Conservation (phyloP, 129 eudicot genomes). For the Centella asiatica region DNA sequence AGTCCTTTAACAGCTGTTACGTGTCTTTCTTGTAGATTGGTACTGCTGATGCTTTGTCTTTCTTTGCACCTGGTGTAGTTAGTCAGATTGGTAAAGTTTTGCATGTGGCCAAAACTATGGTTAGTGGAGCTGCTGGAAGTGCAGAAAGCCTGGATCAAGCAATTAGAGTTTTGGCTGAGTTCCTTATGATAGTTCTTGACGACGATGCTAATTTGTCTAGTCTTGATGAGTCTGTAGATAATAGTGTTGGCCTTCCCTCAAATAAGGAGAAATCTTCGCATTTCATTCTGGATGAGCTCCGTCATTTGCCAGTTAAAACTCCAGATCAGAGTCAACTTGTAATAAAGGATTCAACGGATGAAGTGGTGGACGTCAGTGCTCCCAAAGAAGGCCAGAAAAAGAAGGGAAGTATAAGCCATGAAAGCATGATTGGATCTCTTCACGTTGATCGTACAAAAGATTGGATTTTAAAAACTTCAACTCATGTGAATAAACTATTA, state of each 20-base stretch:
- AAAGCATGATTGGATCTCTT: conserved; percentile 29
- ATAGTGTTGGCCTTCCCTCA: conserved; percentile 9
- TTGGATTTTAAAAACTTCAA: conserved; percentile 58
- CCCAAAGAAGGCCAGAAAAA: conserved; percentile 19
- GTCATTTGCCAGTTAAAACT: conserved; percentile 42
- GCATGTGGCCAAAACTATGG: conserved; percentile 72
- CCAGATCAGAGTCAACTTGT: conserved; percentile 22
- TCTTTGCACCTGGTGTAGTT: conserved; percentile 88
- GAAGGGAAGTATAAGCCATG: conserved; percentile 5
- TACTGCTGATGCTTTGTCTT: conserved; percentile 76
- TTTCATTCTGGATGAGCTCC: conserved; percentile 71
- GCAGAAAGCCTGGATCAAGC: conserved; percentile 84
- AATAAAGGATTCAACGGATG: conserved; percentile 19
- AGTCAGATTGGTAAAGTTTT: conserved; percentile 81
- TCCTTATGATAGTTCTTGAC: conserved; percentile 71
- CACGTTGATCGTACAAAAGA: conserved; percentile 74
- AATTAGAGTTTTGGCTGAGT: conserved; percentile 70
- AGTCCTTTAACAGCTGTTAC: not conserved
- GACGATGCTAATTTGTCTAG: conserved; percentile 41
- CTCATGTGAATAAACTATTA: conserved; percentile 60
- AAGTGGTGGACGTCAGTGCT: conserved; percentile 12
- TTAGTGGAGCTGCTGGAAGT: conserved; percentile 92
- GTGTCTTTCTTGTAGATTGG: conserved; percentile 62
- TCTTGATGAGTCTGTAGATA: conserved; percentile 24
- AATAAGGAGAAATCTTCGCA: conserved; percentile 35